Conservation (phyloP, 208 protist genomes). For the Plasmodiophora brassicae region DNA sequence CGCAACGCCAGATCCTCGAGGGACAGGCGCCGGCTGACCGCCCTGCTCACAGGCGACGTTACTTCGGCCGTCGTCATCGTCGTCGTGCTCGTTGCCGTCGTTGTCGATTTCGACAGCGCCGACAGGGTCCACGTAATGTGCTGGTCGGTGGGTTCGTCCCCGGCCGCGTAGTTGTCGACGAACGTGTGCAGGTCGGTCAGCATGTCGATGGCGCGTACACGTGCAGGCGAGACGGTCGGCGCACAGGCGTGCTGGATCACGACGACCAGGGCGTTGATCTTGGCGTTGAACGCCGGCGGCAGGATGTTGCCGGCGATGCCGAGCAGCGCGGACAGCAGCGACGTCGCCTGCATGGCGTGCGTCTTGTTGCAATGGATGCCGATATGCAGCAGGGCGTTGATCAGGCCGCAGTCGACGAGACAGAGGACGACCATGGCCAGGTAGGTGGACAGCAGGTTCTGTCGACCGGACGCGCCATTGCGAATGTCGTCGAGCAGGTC, state of each 20-base stretch:
- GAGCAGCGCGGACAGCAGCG: neutral
- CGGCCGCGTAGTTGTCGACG: neutral
- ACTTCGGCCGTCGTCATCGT: too few species aligned
- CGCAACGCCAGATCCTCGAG: neutral
- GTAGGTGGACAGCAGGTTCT: constrained; percentile 14
- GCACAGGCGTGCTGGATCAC: too few species aligned
- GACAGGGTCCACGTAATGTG: too few species aligned
- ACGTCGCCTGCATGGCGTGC: constrained; percentile 8
- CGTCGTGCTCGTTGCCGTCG: too few species aligned
- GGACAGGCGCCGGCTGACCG: too few species aligned
- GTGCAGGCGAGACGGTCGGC: too few species aligned
- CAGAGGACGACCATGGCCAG: neutral
- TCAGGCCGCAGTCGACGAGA: constrained; percentile 4
- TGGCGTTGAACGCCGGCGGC: neutral
- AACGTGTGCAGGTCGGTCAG: constrained; percentile 20
- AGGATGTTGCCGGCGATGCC: neutral
- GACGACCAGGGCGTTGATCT: neutral
- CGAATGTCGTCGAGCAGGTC: neutral
- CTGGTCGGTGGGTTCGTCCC: too few species aligned
- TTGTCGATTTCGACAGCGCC: too few species aligned
- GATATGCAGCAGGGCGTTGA: neutral
- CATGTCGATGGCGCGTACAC: neutral
- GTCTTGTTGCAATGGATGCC: constrained; percentile 1
- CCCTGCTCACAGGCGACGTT: too few species aligned
- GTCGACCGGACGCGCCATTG: neutral